These are phyloP conservation scores for Meyerozyma athensensis DNA, from an alignment of 1,139 yeast genomes.

Conservation along the genomic window DNA sequence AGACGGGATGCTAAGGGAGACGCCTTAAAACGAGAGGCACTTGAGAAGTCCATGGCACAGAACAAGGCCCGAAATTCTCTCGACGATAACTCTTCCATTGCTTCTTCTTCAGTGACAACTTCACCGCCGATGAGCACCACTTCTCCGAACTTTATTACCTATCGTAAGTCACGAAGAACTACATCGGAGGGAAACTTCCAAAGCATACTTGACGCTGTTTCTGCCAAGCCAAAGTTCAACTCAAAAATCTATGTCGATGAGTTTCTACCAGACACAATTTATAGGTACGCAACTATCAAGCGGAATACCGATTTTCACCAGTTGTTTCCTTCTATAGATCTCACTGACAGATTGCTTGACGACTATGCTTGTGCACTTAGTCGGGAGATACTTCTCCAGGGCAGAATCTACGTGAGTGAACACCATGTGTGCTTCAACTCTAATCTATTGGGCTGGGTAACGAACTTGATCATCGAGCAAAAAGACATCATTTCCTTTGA, in stretches of 20 bases:
- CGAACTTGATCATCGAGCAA: constrained; percentile 68
- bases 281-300: constrained; percentile 57
- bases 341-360: constrained; percentile 68
- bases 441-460: constrained; percentile 90
- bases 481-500: constrained; percentile 71
- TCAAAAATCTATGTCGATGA: constrained; percentile 35
- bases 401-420: constrained; percentile 80
- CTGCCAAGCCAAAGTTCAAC: constrained; percentile 27
- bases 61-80: constrained; percentile 8
- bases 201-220: constrained; percentile 14
- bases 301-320: constrained; percentile 79
- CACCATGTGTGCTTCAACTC: constrained; percentile 82
- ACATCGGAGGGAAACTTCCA: constrained; percentile 29
- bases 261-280: constrained; percentile 30
- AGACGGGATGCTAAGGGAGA: neutral
- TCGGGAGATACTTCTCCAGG: constrained; percentile 86
- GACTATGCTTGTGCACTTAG: constrained; percentile 90
- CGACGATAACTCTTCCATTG: neutral
- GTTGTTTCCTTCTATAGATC: constrained; percentile 64
- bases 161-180: constrained; percentile 37
- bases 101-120: constrained; percentile 4
- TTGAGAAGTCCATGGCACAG: constrained; percentile 3
- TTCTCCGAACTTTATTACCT: constrained; percentile 47
- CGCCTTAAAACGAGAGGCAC: neutral
- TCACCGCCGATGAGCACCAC: constrained; percentile 6